Evolutionary conservation across 1,139 yeast genomes (phyloP).

Genomic region (Debaryomyces fabryi): DNA sequence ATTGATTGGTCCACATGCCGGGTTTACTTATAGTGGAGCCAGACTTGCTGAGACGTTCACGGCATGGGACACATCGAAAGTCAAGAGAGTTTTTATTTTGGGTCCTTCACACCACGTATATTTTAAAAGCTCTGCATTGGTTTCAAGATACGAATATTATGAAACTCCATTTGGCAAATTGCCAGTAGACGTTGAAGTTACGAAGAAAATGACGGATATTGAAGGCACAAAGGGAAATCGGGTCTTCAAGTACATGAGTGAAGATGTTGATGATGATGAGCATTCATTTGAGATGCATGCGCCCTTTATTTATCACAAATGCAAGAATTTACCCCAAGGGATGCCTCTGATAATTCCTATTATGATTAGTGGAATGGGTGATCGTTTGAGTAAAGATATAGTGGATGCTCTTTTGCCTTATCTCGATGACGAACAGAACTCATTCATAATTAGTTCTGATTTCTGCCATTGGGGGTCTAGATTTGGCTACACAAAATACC

Average conservation of each 20-base stretch:
- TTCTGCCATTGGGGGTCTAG: slow-evolving; percentile 96
- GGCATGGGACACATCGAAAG: slow-evolving; percentile 62
- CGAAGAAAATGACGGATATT: slow-evolving; percentile 28
- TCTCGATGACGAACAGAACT: slow-evolving; percentile 56
- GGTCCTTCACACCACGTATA: slow-evolving; percentile 97
- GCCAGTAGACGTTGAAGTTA: slow-evolving; percentile 58
- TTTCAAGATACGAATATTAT: slow-evolving; percentile 57
- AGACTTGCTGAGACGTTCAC: slow-evolving; percentile 79
- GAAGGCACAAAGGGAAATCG: neutral
- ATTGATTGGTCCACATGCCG: slow-evolving; percentile 79
- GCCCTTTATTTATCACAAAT: slow-evolving; percentile 64
- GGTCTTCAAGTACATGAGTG: slow-evolving; percentile 58
- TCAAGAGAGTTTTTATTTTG: slow-evolving; percentile 70
- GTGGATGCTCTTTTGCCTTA: slow-evolving; percentile 57
- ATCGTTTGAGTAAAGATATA: slow-evolving; percentile 44
- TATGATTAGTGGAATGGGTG: slow-evolving; percentile 68
- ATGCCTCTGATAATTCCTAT: slow-evolving; percentile 72
- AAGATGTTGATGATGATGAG: slow-evolving; percentile 74
- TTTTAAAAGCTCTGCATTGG: slow-evolving; percentile 59
- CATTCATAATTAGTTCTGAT: slow-evolving; percentile 84
- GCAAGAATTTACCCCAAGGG: slow-evolving; percentile 39
- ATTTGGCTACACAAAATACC: slow-evolving; percentile 70
- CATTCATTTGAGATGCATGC: slow-evolving; percentile 96
- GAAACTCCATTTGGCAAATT: slow-evolving; percentile 84
- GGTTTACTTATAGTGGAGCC: slow-evolving; percentile 79